Evolutionary conservation across 2,329 filamentous ascomycete species (phyloP), one percentile per base, ranked within the genome.

Genomic region (Pezicula rhizophila): DNA sequence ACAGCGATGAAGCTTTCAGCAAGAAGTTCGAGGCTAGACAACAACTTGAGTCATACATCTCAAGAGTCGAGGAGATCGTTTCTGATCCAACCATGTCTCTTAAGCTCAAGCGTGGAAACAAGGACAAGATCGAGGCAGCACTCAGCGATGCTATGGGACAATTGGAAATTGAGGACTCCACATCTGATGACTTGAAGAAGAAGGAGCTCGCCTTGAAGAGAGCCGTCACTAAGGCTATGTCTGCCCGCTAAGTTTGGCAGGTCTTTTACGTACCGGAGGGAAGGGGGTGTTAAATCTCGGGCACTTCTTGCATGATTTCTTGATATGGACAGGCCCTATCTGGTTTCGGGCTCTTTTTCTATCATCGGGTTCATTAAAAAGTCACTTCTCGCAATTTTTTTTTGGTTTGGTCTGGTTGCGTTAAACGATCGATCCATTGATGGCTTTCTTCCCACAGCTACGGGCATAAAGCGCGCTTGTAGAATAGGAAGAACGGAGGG

Each of bases 21-120:
- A 97, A 97, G 89, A 88, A 87, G 71, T 96, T 97, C 73, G 93
- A 99, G 83, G 88, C 93, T 57, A 90, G 95, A 79, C 93, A 99
- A 79, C 91, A 96, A 78, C 88, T 99, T 60, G 93, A 99, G 82
- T 92, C 89, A 45, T 99, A 99, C 83, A 96, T 99, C 72, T 85
- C 87, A 70, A 89, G 92, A 69, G 92, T 97, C 57, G 93, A 99
- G 83, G 93, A 99, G 79, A 96, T 99, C 66, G 84, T 97, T 71
- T 95, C 89, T 41, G 93, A 99, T 79, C 93, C 93, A 52, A 89
- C 86, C 41, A 86, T 96, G 76, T 93, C 89, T 57, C 81, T 97
- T 68, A 96, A 95, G 84, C 82, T 99, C 70, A 97, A 97, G 89
- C 90, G 92, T 66, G 90, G 89, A 71, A 91, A 95, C 81, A 96